Evolutionary conservation across 257 asterid genomes (phyloP).

Genomic region (Ocimum tenuiflorum): DNA sequence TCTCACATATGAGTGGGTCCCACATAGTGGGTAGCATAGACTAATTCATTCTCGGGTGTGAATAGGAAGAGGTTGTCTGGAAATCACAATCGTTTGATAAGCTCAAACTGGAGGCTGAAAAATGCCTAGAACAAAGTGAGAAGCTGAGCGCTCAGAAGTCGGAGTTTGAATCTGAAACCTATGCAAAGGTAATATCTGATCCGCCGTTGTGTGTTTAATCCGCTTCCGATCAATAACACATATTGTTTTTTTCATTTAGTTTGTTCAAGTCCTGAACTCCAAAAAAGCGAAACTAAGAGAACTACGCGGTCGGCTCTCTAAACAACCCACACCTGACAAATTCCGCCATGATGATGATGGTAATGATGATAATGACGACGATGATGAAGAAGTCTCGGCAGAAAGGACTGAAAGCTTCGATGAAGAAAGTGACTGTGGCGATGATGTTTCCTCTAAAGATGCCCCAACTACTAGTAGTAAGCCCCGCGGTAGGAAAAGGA

Average conservation of each 20-base stretch:
- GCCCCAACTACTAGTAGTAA: slow-evolving; percentile 30
- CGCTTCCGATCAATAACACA: too few relatives aligned
- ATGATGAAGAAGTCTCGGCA: slow-evolving; percentile 46
- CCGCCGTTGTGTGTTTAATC: background rate
- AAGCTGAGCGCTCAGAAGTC: slow-evolving; percentile 56
- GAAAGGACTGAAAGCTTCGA: slow-evolving; percentile 67
- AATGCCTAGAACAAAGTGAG: slow-evolving; percentile 75
- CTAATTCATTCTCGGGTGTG: slow-evolving; percentile 14
- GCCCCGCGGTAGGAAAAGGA: slow-evolving; percentile 64
- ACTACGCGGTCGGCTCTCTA: slow-evolving; percentile 60
- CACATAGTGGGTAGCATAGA: too few relatives aligned
- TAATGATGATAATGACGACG: background rate
- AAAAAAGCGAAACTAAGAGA: slow-evolving; percentile 90
- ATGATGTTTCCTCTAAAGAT: slow-evolving; percentile 30
- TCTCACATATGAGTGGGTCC: too few relatives aligned
- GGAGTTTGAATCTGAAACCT: slow-evolving; percentile 70
- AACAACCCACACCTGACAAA: slow-evolving; percentile 25
- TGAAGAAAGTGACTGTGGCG: slow-evolving; percentile 36
- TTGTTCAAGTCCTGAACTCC: slow-evolving; percentile 64
- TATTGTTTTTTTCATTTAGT: slow-evolving; percentile 35
- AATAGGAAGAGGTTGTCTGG: slow-evolving; percentile 80
- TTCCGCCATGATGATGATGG: too few relatives aligned
- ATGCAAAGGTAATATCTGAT: slow-evolving; percentile 55
- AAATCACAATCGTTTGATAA: slow-evolving; percentile 55
- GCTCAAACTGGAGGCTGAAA: slow-evolving; percentile 69